phyloP scores from a whole-genome alignment of 441 rosid genomes.

The Metrosideros polymorpha region DNA sequence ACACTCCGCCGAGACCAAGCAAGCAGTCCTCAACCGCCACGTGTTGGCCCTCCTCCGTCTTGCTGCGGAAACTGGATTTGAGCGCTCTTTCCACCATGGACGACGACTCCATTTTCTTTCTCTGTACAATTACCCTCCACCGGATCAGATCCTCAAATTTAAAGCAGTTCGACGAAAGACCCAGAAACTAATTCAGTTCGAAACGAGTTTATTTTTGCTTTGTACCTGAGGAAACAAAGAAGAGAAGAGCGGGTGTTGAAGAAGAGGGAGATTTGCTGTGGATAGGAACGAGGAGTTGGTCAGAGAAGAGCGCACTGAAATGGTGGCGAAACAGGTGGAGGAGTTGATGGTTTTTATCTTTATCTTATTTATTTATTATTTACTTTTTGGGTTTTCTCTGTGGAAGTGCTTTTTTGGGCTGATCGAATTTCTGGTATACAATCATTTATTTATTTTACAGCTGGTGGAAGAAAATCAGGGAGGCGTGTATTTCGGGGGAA shows the following conservation, averaged over 20 bases:
- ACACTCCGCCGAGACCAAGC: background rate
- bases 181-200: background rate
- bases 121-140: background rate
- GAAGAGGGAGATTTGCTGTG: background rate
- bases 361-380: background rate
- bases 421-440: background rate
- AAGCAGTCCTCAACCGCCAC: background rate
- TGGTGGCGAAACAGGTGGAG: background rate
- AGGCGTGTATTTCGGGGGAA: background rate
- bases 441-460: background rate
- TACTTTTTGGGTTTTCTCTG: background rate
- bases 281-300: background rate
- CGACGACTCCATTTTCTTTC: background rate
- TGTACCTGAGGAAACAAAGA: background rate
- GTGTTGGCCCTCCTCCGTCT: background rate
- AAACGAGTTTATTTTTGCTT: background rate
- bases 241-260: background rate
- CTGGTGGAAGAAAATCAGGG: background rate
- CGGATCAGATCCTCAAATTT: background rate
- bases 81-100: background rate
- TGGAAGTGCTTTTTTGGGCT: background rate
- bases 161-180: background rate
- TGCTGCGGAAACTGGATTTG: background rate
- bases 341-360: background rate
- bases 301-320: background rate